phyloP scores from a whole-genome alignment of 495 filamentous ascomycete genomes.

The Xylaria nigripes region DNA sequence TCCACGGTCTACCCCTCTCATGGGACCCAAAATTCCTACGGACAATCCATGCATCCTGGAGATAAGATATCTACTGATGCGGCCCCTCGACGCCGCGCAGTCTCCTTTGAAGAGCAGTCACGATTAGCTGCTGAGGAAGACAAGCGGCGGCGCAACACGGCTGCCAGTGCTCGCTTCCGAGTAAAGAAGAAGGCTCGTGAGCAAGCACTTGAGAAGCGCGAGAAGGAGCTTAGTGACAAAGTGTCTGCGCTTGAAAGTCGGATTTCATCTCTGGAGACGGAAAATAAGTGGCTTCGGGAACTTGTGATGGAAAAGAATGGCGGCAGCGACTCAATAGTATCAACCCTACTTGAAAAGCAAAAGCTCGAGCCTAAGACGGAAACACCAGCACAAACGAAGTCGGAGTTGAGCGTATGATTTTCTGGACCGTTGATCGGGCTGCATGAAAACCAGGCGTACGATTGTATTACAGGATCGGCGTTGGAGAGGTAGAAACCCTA shows the following conservation, averaged over 20 bases:
- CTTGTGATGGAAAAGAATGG: conserved; percentile 88
- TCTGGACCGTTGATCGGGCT: not conserved
- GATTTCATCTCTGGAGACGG: conserved; percentile 81
- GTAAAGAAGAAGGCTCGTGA: conserved; percentile 99
- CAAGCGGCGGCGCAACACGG: conserved; percentile 92
- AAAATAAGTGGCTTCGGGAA: conserved; percentile 95
- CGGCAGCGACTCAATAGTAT: conserved; percentile 42
- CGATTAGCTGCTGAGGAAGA: conserved; percentile 88
- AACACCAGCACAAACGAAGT: conserved; percentile 1
- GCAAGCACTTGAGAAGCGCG: conserved; percentile 79
- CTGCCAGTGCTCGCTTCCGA: conserved; percentile 88
- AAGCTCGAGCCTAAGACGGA: conserved; percentile 14
- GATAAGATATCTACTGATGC: conserved; percentile 45
- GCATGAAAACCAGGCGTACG: conserved; percentile 3
- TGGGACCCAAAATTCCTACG: conserved; percentile 37
- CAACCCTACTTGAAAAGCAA: conserved; percentile 37
- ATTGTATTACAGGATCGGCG: conserved; percentile 10
- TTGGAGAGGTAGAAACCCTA: conserved; percentile 11
- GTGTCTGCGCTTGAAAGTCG: conserved; percentile 68
- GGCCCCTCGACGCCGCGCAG: conserved; percentile 28
- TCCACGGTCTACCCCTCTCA: conserved; percentile 30
- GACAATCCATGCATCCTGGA: conserved; percentile 31
- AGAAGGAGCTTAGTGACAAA: conserved; percentile 87
- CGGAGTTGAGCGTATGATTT: not conserved
- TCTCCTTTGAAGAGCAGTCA: conserved; percentile 59